Conservation (phyloP, 2,329 filamentous ascomycete species). For the Annulohypoxylon truncatum region DNA sequence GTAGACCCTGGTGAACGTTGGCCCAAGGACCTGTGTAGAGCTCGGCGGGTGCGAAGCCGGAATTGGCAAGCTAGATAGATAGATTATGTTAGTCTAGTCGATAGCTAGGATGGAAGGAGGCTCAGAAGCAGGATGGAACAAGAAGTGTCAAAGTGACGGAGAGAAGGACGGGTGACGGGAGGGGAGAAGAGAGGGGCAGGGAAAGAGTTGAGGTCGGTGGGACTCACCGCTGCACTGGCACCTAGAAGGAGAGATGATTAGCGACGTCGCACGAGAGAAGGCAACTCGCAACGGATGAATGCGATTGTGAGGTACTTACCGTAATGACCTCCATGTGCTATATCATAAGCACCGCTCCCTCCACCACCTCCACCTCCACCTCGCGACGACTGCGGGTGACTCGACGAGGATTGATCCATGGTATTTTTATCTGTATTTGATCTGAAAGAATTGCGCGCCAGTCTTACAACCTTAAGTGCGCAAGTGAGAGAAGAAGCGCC, state of each 20-base stretch:
- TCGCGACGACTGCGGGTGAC: constrained; percentile 64
- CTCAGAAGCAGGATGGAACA: constrained; percentile 33
- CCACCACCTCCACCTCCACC: constrained; percentile 41
- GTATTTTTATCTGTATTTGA: constrained; percentile 25
- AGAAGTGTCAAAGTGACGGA: not conserved
- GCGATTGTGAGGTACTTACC: constrained; percentile 62
- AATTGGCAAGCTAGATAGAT: constrained; percentile 77
- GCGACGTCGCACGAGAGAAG: constrained; percentile 49
- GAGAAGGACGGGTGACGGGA: constrained; percentile 28
- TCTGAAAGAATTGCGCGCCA: constrained; percentile 33
- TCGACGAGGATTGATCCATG: constrained; percentile 69
- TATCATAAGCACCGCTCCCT: constrained; percentile 70
- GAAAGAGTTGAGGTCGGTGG: constrained; percentile 31
- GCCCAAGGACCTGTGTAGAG: constrained; percentile 95
- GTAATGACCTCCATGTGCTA: constrained; percentile 80
- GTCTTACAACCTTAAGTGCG: constrained; percentile 33
- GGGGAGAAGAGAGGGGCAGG: constrained; percentile 7
- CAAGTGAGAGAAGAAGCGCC: constrained; percentile 23
- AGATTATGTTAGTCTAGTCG: constrained; percentile 42
- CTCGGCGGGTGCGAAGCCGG: constrained; percentile 91
- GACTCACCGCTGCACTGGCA: constrained; percentile 60
- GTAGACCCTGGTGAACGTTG: constrained; percentile 96
- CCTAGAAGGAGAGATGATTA: constrained; percentile 55
- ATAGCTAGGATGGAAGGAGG: constrained; percentile 2
- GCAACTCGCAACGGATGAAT: constrained; percentile 42